A percentile compares a stretch with the other conserved stretches of the same genome.
Evolutionary conservation across 2,329 filamentous ascomycete genomes (phyloP).

Genomic region (Macrophomina tecta): DNA sequence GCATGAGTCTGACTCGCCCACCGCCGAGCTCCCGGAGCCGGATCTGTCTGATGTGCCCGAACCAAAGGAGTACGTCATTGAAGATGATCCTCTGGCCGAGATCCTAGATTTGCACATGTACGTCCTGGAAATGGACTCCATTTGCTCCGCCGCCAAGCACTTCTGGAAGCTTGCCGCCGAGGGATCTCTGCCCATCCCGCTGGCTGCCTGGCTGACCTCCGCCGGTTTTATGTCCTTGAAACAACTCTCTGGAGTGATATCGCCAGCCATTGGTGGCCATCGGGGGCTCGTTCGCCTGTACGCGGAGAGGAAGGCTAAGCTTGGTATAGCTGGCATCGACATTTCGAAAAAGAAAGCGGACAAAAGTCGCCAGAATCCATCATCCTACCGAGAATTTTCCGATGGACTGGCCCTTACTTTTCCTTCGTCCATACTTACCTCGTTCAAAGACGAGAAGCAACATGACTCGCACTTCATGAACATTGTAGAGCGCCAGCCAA

Average conservation of each 20-base stretch:
- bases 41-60: not conserved
- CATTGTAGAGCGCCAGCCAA: conserved; percentile 3
- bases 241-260: not conserved
- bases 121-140: conserved; percentile 25
- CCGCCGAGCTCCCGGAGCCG: not conserved
- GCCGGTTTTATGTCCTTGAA: conserved; percentile 12
- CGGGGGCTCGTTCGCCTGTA: not conserved
- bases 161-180: conserved; percentile 19
- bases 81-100: conserved; percentile 26
- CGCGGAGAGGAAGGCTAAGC: not conserved
- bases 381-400: not conserved
- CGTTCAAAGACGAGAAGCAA: conserved; percentile 5
- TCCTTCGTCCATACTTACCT: not conserved
- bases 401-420: conserved; percentile 5
- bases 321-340: conserved; percentile 4
- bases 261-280: conserved; percentile 15
- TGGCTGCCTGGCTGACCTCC: conserved; percentile 28
- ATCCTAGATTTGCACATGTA: conserved; percentile 23
- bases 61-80: conserved; percentile 18
- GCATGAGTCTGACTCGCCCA: not conserved
- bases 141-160: conserved; percentile 19
- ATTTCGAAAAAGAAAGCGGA: not conserved
- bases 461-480: not conserved
- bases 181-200: conserved; percentile 1
- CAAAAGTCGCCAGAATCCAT: not conserved